Percentiles rank a stretch among this genome's conserved stretches.
Evolutionary conservation across 495 filamentous ascomycete genomes (phyloP).

Genomic region (Talaromyces ruber): DNA sequence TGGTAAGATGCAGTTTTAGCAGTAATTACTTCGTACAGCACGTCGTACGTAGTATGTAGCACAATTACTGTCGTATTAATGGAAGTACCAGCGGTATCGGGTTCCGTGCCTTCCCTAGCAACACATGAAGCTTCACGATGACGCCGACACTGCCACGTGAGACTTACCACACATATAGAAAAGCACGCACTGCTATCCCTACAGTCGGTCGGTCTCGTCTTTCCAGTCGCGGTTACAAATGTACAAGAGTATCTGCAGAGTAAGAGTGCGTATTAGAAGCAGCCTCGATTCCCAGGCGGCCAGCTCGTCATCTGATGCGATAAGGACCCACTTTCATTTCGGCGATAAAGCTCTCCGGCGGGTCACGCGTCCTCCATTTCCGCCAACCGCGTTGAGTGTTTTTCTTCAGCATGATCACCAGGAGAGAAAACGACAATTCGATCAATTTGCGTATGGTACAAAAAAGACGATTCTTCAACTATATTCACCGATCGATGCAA

Average conservation of each 20-base stretch:
- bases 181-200: too few relatives aligned
- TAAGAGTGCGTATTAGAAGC: too few relatives aligned
- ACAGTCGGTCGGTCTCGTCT: too few relatives aligned
- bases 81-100: not conserved
- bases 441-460: not conserved
- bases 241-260: too few relatives aligned
- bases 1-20: not conserved
- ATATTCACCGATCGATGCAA: not conserved
- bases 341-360: not conserved
- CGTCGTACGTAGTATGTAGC: not conserved
- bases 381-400: not conserved
- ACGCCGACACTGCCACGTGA: not conserved
- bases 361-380: not conserved
- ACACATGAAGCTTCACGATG: not conserved
- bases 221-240: too few relatives aligned
- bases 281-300: not conserved
- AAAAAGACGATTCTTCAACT: not conserved
- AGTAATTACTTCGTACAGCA: not conserved
- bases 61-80: not conserved
- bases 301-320: constrained; percentile 4
- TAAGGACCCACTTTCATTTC: constrained; percentile 1
- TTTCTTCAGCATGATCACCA: too few relatives aligned
- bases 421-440: too few relatives aligned
- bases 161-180: not conserved
- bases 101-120: not conserved